Evolutionary conservation across 2,329 filamentous ascomycete species (phyloP).

Genomic region (Claviceps pazoutovae): DNA sequence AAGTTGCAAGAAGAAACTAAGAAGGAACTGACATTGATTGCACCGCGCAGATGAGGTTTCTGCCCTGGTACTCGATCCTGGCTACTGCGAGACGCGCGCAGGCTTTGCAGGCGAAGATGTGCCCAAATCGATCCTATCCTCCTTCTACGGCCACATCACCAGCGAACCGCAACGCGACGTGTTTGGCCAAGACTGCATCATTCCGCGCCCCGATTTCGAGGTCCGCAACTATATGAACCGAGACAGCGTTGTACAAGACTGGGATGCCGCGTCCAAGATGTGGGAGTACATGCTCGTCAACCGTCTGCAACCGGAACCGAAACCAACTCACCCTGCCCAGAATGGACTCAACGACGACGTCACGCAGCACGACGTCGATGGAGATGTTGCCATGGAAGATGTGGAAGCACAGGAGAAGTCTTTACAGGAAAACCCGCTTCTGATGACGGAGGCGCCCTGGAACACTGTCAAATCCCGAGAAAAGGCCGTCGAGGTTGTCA

Average conservation of each 20-base stretch:
- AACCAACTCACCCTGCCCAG: conserved; percentile 50
- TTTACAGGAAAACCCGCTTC: conserved; percentile 74
- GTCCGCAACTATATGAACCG: conserved; percentile 84
- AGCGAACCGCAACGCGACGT: conserved; percentile 38
- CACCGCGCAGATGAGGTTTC: conserved; percentile 72
- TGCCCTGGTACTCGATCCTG: conserved; percentile 89
- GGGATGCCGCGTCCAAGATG: conserved; percentile 77
- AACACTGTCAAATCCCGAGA: conserved; percentile 78
- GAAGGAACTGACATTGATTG: background rate
- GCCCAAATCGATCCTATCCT: conserved; percentile 84
- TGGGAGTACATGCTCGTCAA: conserved; percentile 92
- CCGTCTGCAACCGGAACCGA: conserved; percentile 62
- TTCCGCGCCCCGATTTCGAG: conserved; percentile 61
- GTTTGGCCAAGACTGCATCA: conserved; percentile 84
- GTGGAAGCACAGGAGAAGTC: conserved; percentile 53
- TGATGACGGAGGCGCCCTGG: conserved; percentile 93
- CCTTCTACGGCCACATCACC: conserved; percentile 61
- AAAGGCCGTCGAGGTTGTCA: conserved; percentile 88
- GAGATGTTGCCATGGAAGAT: conserved; percentile 45
- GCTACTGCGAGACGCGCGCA: conserved; percentile 80
- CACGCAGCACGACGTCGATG: conserved; percentile 46
- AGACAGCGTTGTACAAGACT: conserved; percentile 88
- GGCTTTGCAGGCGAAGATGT: conserved; percentile 97
- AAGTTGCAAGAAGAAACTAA: too few relatives aligned
- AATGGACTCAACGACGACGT: conserved; percentile 66